A percentile compares a stretch with the other conserved stretches of the same genome.
These are phyloP conservation scores for Penicillium sp. DNA, from an alignment of 2,329 filamentous ascomycete species.

Conservation along the genomic window DNA sequence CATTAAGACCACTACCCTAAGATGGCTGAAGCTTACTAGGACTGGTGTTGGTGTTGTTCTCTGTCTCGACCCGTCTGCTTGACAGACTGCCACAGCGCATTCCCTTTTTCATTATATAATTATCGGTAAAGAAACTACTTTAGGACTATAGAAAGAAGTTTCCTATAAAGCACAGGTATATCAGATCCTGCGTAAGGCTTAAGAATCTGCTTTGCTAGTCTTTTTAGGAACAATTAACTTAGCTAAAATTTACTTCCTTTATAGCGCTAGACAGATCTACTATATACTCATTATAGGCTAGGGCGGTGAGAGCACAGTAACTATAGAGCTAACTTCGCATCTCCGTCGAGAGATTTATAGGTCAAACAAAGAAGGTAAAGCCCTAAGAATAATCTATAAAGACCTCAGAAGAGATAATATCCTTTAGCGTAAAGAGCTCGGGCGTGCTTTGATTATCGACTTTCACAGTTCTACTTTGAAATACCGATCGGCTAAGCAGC, in stretches of 20 bases:
- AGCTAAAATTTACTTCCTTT: background rate
- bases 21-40: too few relatives aligned
- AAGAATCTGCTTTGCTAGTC: background rate
- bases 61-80: too few relatives aligned
- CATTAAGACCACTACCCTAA: too few relatives aligned
- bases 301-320: background rate
- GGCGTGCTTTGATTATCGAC: background rate
- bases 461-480: constrained; percentile 6
- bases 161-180: background rate
- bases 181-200: background rate
- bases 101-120: background rate
- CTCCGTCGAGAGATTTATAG: constrained; percentile 2
- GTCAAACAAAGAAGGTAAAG: constrained; percentile 16
- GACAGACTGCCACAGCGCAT: too few relatives aligned
- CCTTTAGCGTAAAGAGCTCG: background rate
- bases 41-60: too few relatives aligned
- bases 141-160: background rate
- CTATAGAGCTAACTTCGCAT: background rate
- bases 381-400: constrained; percentile 15
- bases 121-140: background rate
- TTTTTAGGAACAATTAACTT: background rate
- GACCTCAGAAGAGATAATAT: background rate
- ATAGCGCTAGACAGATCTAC: background rate
- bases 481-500: constrained; percentile 10
- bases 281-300: background rate